These are phyloP conservation scores for Nissolia schottii DNA, from an alignment of 306 rosid genomes.

Conservation along the genomic window DNA sequence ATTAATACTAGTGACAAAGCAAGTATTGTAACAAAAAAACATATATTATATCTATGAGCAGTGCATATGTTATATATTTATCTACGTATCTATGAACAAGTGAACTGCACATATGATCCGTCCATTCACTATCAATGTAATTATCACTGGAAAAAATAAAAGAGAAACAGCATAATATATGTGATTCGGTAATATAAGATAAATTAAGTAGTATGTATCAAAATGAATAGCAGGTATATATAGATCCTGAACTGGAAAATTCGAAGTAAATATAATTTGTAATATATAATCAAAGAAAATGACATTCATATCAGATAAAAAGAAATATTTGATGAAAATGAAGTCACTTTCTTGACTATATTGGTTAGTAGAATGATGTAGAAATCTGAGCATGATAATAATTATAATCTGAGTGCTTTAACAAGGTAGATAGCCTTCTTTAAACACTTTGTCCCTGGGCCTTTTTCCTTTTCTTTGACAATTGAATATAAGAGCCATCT, in stretches of 20 bases:
- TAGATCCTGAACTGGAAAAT: neutral
- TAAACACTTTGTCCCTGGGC: neutral
- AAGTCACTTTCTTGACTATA: conserved; percentile 1
- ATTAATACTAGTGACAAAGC: neutral
- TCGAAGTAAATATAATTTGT: neutral
- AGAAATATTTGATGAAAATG: neutral
- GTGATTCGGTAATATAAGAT: neutral
- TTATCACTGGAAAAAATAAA: neutral
- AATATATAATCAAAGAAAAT: neutral
- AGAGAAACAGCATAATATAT: neutral
- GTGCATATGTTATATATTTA: neutral
- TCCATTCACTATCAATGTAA: neutral
- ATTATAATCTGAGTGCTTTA: neutral
- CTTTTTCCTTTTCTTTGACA: neutral
- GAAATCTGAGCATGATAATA: neutral
- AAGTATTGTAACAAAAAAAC: neutral
- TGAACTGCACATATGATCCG: neutral
- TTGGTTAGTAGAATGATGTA: neutral
- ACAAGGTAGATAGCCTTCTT: neutral
- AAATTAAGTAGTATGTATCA: neutral
- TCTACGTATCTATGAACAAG: neutral
- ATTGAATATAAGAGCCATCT: neutral
- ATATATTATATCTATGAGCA: neutral
- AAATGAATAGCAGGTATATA: neutral
- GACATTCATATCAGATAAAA: neutral